Percentiles rank a stretch among this genome's conserved stretches.
Evolutionary conservation across 768 basidiomycete species (phyloP).

Genomic region (Lentinula sp.): DNA sequence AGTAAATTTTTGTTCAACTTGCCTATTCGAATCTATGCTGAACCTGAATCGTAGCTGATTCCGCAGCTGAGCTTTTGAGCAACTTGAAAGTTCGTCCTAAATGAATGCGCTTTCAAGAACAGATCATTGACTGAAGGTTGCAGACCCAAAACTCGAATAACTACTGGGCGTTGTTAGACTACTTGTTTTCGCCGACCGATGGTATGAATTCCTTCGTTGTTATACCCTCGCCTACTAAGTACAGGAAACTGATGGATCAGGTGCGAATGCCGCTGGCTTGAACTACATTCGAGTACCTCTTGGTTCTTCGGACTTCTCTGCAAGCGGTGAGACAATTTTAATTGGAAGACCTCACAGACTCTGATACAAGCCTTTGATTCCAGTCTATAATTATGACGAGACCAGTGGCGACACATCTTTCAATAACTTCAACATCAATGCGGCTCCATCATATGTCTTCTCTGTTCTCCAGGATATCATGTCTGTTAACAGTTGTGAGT

Average conservation of each 20-base stretch:
- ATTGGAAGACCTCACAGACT: not conserved
- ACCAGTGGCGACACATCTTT: conserved; percentile 56
- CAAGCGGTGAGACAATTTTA: conserved; percentile 30
- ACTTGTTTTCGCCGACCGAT: conserved; percentile 59
- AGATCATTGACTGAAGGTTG: not conserved
- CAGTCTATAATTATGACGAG: conserved; percentile 65
- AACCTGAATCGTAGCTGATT: conserved; percentile 47
- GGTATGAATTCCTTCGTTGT: conserved; percentile 15
- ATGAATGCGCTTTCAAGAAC: not conserved
- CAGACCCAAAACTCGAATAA: conserved; percentile 45
- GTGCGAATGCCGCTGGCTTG: conserved; percentile 54
- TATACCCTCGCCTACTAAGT: not conserved
- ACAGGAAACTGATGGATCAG: not conserved
- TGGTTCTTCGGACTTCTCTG: conserved; percentile 72
- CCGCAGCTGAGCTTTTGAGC: conserved; percentile 53
- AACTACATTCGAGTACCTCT: conserved; percentile 65
- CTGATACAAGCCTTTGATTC: not conserved
- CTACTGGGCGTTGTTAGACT: conserved; percentile 53
- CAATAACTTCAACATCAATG: conserved; percentile 47
- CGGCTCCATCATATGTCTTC: conserved; percentile 57
- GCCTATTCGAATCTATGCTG: not conserved
- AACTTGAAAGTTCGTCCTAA: conserved; percentile 51
- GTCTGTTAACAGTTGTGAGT: conserved; percentile 38
- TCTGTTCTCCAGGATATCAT: conserved; percentile 58
- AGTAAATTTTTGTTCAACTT: conserved; percentile 33